Percentiles rank a stretch among this genome's conserved stretches.
Conservation (phyloP, 2,329 filamentous ascomycete species). For the Gliomastix tumulicola region DNA sequence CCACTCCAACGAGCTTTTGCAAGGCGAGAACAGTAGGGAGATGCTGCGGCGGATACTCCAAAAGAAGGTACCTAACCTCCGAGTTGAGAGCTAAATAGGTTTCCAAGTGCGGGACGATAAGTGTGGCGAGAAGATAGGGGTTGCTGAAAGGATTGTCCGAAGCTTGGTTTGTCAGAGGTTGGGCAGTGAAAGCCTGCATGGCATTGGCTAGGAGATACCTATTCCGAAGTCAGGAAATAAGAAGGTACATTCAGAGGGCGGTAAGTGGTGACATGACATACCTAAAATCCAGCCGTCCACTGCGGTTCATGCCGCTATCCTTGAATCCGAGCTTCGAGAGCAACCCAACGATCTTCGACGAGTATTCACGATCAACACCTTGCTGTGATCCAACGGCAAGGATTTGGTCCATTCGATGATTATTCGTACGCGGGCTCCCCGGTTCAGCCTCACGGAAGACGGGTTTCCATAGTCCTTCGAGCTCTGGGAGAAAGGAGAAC, state of each 20-base stretch:
- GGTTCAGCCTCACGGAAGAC: conserved; percentile 34
- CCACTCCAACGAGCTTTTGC: conserved; percentile 47
- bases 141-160: conserved; percentile 48
- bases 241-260: neutral
- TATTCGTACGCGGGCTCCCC: conserved; percentile 18
- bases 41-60: conserved; percentile 52
- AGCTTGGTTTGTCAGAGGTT: conserved; percentile 40
- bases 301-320: conserved; percentile 39
- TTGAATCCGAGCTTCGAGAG: conserved; percentile 49
- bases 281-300: conserved; percentile 53
- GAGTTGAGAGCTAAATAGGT: conserved; percentile 47
- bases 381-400: conserved; percentile 52
- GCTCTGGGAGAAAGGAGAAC: conserved; percentile 39
- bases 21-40: conserved; percentile 49
- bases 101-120: conserved; percentile 55
- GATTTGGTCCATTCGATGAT: conserved; percentile 46
- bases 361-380: conserved; percentile 43
- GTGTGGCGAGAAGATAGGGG: conserved; percentile 45
- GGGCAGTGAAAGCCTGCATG: conserved; percentile 50
- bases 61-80: conserved; percentile 46
- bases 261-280: conserved; percentile 18
- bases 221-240: conserved; percentile 4
- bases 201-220: conserved; percentile 55
- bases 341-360: conserved; percentile 38
- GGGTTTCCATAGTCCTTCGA: conserved; percentile 44